Evolutionary conservation across 345 rosid genomes (phyloP).

Genomic region (Xanthoceras sorbifolium): DNA sequence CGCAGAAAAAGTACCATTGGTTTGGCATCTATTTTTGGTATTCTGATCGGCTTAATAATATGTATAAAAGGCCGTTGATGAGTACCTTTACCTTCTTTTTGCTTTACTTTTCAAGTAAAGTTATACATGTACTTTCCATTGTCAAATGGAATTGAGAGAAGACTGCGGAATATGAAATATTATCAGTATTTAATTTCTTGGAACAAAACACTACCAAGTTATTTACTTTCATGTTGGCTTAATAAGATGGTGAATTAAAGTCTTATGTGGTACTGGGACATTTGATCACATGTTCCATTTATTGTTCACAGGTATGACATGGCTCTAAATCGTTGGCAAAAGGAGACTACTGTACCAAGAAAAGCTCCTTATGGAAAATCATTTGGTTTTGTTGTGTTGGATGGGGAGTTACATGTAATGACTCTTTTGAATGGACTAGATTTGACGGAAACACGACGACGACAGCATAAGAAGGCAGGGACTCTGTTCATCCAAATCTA

Average conservation of each 20-base stretch:
- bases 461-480: constrained; percentile 55
- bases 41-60: not conserved
- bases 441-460: constrained; percentile 43
- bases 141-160: constrained; percentile 3
- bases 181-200: not conserved
- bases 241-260: not conserved
- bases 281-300: not conserved
- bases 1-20: not conserved
- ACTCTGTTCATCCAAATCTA: constrained; percentile 65
- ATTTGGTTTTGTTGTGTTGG: constrained; percentile 62
- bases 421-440: constrained; percentile 47
- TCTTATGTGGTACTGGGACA: not conserved
- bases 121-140: not conserved
- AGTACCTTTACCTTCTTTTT: not conserved
- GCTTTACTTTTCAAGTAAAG: not conserved
- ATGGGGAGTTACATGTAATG: constrained; percentile 73
- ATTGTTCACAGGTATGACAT: constrained; percentile 58
- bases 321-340: constrained; percentile 58
- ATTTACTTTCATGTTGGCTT: not conserved
- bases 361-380: constrained; percentile 45
- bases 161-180: not conserved
- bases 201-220: not conserved
- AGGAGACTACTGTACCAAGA: constrained; percentile 62
- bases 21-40: not conserved
- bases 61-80: not conserved